A percentile compares a stretch with the other conserved stretches of the same genome.
phyloP scores from a whole-genome alignment of 2,329 filamentous ascomycete genomes.

The Fusarium ambrosium region DNA sequence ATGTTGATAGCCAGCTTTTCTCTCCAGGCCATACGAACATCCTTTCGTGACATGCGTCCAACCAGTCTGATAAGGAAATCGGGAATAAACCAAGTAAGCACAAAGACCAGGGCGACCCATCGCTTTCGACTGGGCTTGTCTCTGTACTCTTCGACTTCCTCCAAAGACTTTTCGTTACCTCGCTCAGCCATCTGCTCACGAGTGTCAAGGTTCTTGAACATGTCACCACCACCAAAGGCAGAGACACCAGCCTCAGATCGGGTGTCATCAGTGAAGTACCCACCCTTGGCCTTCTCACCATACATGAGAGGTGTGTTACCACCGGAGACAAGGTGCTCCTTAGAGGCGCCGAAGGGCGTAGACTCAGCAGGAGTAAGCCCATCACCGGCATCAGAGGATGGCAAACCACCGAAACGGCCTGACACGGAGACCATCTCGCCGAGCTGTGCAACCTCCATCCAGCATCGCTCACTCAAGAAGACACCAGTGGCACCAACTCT shows the following conservation, averaged over 20 bases:
- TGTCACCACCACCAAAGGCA: constrained; percentile 92
- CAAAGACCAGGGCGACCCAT: constrained; percentile 88
- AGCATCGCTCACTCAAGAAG: constrained; percentile 95
- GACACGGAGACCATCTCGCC: constrained; percentile 71
- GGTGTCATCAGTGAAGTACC: constrained; percentile 90
- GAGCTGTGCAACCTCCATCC: constrained; percentile 88
- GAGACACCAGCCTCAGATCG: constrained; percentile 93
- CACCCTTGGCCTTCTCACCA: constrained; percentile 81
- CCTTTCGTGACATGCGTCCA: constrained; percentile 90
- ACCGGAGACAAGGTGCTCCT: constrained; percentile 68
- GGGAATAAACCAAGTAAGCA: constrained; percentile 88
- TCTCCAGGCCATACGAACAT: constrained; percentile 92
- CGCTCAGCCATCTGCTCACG: constrained; percentile 95
- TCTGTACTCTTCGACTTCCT: constrained; percentile 88
- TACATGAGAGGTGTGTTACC: constrained; percentile 72
- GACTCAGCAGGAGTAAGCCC: constrained; percentile 70
- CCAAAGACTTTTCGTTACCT: constrained; percentile 89
- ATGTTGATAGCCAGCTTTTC: constrained; percentile 99
- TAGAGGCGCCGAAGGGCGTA: constrained; percentile 72
- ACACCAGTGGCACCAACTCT: constrained; percentile 92
- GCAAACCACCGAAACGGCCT: constrained; percentile 50
- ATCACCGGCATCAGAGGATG: constrained; percentile 72
- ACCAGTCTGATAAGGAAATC: constrained; percentile 83
- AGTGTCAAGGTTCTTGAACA: constrained; percentile 98
- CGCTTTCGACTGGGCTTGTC: constrained; percentile 86